Evolutionary conservation across 225 moss, liverwort and hornwort genomes (phyloP).

Genomic region (Neckera pumila): DNA sequence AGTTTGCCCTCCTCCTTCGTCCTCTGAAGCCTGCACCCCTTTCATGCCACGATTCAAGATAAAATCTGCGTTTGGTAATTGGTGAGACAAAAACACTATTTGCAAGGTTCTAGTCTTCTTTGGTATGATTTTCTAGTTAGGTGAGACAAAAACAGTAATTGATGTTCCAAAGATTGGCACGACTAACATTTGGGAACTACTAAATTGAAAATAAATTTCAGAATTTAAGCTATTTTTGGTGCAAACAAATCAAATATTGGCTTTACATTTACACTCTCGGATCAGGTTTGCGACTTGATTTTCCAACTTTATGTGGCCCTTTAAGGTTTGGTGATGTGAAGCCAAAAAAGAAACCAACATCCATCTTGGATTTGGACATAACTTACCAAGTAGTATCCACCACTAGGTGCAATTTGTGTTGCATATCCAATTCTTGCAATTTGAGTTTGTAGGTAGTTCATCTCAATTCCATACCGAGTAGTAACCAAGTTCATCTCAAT

Average conservation of each 20-base stretch:
- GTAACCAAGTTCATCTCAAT: constrained; percentile 73
- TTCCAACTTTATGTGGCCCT: neutral
- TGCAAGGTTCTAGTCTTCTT: neutral
- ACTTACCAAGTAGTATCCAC: constrained; percentile 45
- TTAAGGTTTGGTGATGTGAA: neutral
- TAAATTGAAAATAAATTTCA: neutral
- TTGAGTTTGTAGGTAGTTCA: constrained; percentile 71
- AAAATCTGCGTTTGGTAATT: neutral
- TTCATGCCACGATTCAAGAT: neutral
- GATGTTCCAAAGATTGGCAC: too few relatives aligned
- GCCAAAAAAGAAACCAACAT: neutral
- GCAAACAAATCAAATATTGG: neutral
- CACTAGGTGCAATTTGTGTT: constrained; percentile 70
- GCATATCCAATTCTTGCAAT: constrained; percentile 69
- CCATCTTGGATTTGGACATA: neutral
- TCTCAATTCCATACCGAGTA: too few relatives aligned
- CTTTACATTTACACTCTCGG: neutral
- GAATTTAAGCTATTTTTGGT: neutral
- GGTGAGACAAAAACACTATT: neutral
- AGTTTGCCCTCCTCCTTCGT: constrained; percentile 44
- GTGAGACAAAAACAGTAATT: neutral
- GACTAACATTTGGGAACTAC: neutral
- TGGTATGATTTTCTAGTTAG: neutral
- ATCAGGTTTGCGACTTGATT: neutral
- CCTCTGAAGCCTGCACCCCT: constrained; percentile 18